phyloP scores from a whole-genome alignment of 495 filamentous ascomycete genomes.

The Oleoguttula mirabilis region DNA sequence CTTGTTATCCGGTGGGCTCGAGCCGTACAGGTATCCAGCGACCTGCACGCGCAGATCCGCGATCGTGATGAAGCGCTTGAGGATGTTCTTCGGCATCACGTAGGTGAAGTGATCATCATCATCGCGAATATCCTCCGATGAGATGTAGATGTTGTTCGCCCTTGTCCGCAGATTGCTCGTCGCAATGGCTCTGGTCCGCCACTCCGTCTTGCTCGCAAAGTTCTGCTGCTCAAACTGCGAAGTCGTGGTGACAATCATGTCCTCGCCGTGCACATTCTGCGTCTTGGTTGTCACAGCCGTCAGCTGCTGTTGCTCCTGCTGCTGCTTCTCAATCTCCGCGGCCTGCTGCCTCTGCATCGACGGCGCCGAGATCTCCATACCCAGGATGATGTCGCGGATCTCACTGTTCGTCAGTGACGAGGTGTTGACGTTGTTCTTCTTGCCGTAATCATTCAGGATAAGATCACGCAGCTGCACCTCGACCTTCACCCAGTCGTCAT shows the following conservation, averaged over 20 bases:
- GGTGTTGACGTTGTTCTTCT: slow-evolving; percentile 99
- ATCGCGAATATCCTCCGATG: slow-evolving; percentile 76
- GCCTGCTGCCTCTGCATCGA: slow-evolving; percentile 98
- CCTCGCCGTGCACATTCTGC: slow-evolving; percentile 93
- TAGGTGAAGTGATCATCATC: slow-evolving; percentile 77
- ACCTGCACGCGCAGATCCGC: slow-evolving; percentile 95
- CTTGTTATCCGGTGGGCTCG: slow-evolving; percentile 84
- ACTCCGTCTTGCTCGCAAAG: slow-evolving; percentile 97
- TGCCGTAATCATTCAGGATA: slow-evolving; percentile 96
- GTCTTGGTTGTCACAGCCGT: slow-evolving; percentile 98
- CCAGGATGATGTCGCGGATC: slow-evolving; percentile 96
- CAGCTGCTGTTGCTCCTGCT: slow-evolving; percentile 89
- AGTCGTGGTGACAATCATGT: slow-evolving; percentile 95
- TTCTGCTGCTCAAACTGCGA: slow-evolving; percentile 95
- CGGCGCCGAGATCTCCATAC: slow-evolving; percentile 98
- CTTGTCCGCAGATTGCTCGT: slow-evolving; percentile 91
- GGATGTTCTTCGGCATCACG: slow-evolving; percentile 97
- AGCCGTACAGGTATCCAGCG: slow-evolving; percentile 88
- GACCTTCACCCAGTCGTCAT: slow-evolving; percentile 99
- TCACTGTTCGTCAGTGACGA: slow-evolving; percentile 92
- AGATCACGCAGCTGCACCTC: slow-evolving; percentile 92
- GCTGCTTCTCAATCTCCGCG: slow-evolving; percentile 97
- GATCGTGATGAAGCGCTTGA: slow-evolving; percentile 97
- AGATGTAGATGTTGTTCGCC: slow-evolving; percentile 97
- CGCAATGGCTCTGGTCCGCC: slow-evolving; percentile 92